phyloP scores from a whole-genome alignment of 2,329 filamentous ascomycete species.

The Verticillium nonalfalfae region DNA sequence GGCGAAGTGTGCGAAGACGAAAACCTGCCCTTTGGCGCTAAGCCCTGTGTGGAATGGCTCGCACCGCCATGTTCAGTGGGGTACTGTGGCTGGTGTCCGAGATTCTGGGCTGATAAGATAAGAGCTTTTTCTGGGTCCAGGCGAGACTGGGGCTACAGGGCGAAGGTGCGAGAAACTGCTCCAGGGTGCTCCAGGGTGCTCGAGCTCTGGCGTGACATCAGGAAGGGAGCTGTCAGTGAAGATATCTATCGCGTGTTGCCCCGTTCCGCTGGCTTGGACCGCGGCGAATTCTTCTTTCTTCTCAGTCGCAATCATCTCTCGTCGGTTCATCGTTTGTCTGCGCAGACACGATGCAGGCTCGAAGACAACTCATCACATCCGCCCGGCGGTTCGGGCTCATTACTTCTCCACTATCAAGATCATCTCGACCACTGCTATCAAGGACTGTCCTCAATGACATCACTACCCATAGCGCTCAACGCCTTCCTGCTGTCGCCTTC shows the following conservation, averaged over 20 bases:
- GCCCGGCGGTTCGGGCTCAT: constrained; percentile 27
- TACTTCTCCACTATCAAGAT: constrained; percentile 20
- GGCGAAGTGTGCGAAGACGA: not conserved
- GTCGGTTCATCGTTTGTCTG: not conserved
- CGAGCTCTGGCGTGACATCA: constrained; percentile 5
- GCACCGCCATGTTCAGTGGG: not conserved
- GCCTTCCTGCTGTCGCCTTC: constrained; percentile 31
- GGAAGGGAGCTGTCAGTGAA: not conserved
- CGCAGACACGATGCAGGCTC: constrained; percentile 30
- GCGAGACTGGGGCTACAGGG: not conserved
- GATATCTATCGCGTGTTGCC: not conserved
- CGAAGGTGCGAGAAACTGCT: constrained; percentile 35
- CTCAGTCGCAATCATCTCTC: not conserved
- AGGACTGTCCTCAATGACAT: constrained; percentile 5
- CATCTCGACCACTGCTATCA: constrained; percentile 13
- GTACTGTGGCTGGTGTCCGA: constrained; percentile 23
- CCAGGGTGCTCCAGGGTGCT: constrained; percentile 16
- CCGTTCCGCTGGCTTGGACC: not conserved
- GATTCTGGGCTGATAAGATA: constrained; percentile 11
- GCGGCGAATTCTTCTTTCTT: not conserved
- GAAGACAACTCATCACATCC: constrained; percentile 29
- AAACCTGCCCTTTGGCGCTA: not conserved
- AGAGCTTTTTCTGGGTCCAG: not conserved
- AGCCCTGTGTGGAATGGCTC: not conserved
- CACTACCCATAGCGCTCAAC: constrained; percentile 6